A percentile compares a stretch with the other conserved stretches of the same genome.
These are phyloP conservation scores for Penicillium sp. DNA, from an alignment of 2,329 filamentous ascomycete species.

Conservation along the genomic window DNA sequence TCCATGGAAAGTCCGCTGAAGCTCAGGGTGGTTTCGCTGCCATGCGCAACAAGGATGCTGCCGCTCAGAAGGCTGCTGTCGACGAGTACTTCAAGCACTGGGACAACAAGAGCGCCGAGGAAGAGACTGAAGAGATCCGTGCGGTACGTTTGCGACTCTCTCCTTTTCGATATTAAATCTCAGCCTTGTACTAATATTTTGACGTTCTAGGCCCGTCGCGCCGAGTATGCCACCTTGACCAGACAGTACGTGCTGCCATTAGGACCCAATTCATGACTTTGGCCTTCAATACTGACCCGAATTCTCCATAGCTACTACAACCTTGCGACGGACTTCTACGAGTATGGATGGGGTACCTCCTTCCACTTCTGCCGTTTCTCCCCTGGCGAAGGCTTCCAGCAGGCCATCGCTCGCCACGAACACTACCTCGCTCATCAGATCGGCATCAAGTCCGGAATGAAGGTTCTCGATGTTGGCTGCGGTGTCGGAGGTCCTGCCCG, in stretches of 20 bases:
- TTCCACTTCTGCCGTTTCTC: constrained; percentile 98
- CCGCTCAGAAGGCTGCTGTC: constrained; percentile 69
- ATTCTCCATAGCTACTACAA: constrained; percentile 99
- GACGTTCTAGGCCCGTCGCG: constrained; percentile 58
- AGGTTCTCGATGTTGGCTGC: constrained; percentile 89
- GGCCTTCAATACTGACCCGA: no score
- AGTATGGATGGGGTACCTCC: constrained; percentile 90
- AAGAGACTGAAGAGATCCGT: constrained; percentile 74
- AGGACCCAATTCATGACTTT: no score
- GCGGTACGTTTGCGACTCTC: constrained; percentile 61
- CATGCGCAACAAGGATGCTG: constrained; percentile 73
- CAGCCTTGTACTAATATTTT: constrained; percentile 14
- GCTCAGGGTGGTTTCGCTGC: constrained; percentile 66
- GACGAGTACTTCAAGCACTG: constrained; percentile 96
- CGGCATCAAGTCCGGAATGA: constrained; percentile 74
- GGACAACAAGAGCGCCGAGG: constrained; percentile 70
- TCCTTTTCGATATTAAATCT: no score
- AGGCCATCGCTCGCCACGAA: constrained; percentile 91
- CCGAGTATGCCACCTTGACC: constrained; percentile 86
- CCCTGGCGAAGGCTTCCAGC: constrained; percentile 72
- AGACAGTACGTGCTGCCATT: constrained; percentile 71
- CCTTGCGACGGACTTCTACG: constrained; percentile 89
- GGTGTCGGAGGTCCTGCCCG: constrained; percentile 91
- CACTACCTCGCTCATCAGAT: constrained; percentile 92
- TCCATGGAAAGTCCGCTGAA: constrained; percentile 68